Evolutionary conservation across 257 asterid genomes (phyloP).

Genomic region (Solanum clarkiae): DNA sequence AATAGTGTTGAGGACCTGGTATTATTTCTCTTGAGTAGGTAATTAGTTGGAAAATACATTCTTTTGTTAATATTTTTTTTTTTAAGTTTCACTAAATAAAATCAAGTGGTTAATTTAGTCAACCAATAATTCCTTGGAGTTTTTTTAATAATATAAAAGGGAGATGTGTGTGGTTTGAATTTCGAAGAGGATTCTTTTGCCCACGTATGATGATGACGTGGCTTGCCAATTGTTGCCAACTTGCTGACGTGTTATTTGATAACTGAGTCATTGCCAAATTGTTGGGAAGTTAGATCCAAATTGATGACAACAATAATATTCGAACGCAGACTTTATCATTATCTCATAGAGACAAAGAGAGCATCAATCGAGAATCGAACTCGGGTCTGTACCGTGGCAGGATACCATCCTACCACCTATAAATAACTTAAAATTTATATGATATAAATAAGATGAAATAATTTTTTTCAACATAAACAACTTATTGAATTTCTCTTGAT

Average conservation of each 20-base stretch:
- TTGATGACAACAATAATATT: no score
- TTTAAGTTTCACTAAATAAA: not conserved
- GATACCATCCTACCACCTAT: no score
- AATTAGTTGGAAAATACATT: not conserved
- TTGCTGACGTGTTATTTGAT: slow-evolving; percentile 17
- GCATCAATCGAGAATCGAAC: no score
- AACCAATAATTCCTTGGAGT: slow-evolving; percentile 21
- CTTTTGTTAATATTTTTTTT: not conserved
- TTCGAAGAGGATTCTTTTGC: slow-evolving; percentile 5
- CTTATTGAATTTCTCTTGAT: not conserved
- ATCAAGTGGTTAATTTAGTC: slow-evolving; percentile 17
- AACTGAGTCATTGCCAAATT: not conserved
- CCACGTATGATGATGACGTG: slow-evolving; percentile 27
- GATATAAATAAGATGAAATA: not conserved
- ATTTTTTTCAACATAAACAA: not conserved
- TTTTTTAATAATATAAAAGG: not conserved
- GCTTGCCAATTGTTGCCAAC: slow-evolving; percentile 5
- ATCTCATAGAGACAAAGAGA: no score
- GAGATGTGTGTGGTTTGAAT: slow-evolving; percentile 18
- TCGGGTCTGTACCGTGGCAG: no score
- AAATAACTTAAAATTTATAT: no score
- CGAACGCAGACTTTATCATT: no score
- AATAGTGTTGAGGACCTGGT: not conserved
- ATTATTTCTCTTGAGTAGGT: not conserved
- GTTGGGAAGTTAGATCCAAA: not conserved